Evolutionary conservation across 257 asterid species (phyloP).

Genomic region (Sherardia arvensis): DNA sequence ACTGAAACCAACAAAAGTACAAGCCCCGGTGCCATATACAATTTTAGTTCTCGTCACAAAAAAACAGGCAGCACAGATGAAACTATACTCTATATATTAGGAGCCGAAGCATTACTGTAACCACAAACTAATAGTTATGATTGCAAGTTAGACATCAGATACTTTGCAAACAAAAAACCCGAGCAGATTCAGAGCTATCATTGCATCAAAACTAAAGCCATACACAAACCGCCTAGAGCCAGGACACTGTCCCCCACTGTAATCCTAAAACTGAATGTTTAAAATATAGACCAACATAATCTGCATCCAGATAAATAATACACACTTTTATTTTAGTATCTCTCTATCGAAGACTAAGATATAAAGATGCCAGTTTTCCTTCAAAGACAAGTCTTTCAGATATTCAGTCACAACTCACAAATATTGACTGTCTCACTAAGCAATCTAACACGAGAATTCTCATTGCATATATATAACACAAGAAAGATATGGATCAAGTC

Average conservation of each 20-base stretch:
- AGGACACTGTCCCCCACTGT: not conserved
- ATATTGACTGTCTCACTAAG: not conserved
- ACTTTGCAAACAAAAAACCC: not conserved
- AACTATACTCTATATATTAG: not conserved
- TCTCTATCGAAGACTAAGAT: not conserved
- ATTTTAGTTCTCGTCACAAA: not conserved
- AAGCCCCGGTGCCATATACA: not conserved
- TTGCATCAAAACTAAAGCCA: not conserved
- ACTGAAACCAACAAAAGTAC: not conserved
- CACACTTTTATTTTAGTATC: too few relatives aligned
- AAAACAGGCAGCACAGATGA: not conserved
- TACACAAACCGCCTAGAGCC: not conserved
- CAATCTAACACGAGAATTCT: not conserved
- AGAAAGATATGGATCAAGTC: constrained; percentile 1
- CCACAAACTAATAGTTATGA: too few relatives aligned
- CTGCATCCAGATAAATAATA: not conserved
- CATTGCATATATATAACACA: constrained; percentile 1
- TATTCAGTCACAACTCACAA: not conserved
- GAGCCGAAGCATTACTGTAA: too few relatives aligned
- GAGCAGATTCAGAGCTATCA: not conserved
- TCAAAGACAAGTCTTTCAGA: not conserved
- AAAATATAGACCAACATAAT: too few relatives aligned
- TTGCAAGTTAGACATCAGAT: not conserved
- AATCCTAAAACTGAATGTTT: too few relatives aligned
- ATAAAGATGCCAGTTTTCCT: not conserved